Conservation (phyloP, 2,329 filamentous ascomycete species). For the Leptoxyphium fumago region DNA sequence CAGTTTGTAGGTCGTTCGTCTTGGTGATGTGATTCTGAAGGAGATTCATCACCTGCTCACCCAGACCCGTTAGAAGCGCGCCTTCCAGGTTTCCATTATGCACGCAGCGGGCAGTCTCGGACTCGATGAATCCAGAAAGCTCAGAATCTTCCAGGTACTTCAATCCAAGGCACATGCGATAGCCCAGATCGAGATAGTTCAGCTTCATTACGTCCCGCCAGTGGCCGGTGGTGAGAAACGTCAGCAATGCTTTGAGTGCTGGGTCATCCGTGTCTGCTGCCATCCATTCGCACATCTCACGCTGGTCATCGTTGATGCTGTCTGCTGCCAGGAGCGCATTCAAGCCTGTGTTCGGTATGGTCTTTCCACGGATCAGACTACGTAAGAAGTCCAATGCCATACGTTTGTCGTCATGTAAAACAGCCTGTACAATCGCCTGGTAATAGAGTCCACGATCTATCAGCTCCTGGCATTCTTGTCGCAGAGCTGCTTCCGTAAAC, state of each 20-base stretch:
- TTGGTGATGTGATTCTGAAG: conserved; percentile 62
- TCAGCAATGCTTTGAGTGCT: conserved; percentile 66
- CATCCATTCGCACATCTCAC: conserved; percentile 47
- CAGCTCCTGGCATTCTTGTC: conserved; percentile 34
- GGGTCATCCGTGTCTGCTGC: conserved; percentile 55
- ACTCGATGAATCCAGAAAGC: conserved; percentile 28
- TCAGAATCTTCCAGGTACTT: conserved; percentile 48
- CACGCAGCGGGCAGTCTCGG: conserved; percentile 45
- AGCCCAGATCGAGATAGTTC: conserved; percentile 55
- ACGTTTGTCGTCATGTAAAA: conserved; percentile 57
- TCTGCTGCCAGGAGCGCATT: conserved; percentile 34
- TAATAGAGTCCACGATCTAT: conserved; percentile 46
- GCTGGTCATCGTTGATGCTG: conserved; percentile 41
- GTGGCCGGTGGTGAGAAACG: conserved; percentile 60
- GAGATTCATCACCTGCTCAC: conserved; percentile 56
- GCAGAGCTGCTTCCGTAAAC: conserved; percentile 38
- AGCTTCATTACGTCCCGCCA: conserved; percentile 64
- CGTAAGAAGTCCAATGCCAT: conserved; percentile 58
- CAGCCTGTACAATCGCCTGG: conserved; percentile 59
- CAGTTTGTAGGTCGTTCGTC: conserved; percentile 66
- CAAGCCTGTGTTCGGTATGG: conserved; percentile 42
- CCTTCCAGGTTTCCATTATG: conserved; percentile 59
- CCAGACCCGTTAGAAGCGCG: conserved; percentile 63
- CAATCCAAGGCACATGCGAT: conserved; percentile 60
- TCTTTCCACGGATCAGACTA: conserved; percentile 49